Evolutionary conservation across 2,329 filamentous ascomycete species (phyloP).

Genomic region (Chrysosporium queenslandicum): DNA sequence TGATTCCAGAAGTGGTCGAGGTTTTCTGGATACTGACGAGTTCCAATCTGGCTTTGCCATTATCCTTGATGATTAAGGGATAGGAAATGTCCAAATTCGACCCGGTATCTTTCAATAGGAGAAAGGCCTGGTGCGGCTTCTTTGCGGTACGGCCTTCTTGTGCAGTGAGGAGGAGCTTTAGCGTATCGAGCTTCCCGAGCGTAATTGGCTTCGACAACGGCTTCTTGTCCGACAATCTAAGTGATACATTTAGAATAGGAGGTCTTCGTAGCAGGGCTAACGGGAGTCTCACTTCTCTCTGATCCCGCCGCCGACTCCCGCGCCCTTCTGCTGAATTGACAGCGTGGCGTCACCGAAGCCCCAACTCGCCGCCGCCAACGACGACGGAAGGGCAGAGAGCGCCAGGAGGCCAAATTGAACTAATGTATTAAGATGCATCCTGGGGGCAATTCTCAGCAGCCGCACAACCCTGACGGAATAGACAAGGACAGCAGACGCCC

Average conservation of each 20-base stretch:
- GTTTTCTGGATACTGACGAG: conserved; percentile 53
- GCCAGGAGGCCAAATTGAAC: conserved; percentile 31
- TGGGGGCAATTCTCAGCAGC: not conserved
- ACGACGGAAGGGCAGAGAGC: conserved; percentile 26
- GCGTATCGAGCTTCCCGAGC: conserved; percentile 57
- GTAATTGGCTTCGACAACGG: conserved; percentile 54
- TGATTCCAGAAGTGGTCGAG: not conserved
- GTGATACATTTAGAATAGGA: not conserved
- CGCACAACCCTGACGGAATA: not conserved
- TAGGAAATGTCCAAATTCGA: conserved; percentile 81
- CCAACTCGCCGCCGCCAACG: conserved; percentile 46
- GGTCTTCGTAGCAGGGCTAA: not conserved
- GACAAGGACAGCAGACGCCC: not conserved
- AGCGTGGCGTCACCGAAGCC: conserved; percentile 55
- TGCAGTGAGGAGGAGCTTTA: conserved; percentile 74
- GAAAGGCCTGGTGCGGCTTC: conserved; percentile 87
- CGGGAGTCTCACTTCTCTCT: conserved; percentile 47
- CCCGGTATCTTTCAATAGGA: conserved; percentile 64
- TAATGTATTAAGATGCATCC: conserved; percentile 31
- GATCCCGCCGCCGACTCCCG: conserved; percentile 42
- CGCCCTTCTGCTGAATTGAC: conserved; percentile 50
- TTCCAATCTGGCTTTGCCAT: conserved; percentile 73
- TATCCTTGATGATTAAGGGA: conserved; percentile 72
- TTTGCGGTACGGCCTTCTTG: conserved; percentile 68
- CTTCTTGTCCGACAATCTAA: conserved; percentile 50